phyloP scores from a whole-genome alignment of 2,329 filamentous ascomycete genomes.

The Huntiella savannae region DNA sequence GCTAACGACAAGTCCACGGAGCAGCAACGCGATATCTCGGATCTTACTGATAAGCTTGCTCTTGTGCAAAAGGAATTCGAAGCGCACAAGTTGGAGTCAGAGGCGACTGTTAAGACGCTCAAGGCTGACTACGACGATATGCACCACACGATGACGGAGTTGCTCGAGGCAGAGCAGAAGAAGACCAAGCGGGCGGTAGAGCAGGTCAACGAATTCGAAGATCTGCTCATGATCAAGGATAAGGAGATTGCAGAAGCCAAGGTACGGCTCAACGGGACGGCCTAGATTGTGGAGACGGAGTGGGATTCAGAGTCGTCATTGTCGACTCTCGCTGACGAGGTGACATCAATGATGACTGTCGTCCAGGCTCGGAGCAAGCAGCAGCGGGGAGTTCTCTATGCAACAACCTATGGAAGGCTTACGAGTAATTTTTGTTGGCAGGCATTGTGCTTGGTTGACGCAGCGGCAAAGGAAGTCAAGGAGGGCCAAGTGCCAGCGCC shows the following conservation, averaged over 20 bases:
- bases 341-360: too few relatives aligned
- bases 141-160: conserved; percentile 40
- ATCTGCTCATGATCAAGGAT: conserved; percentile 41
- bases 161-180: conserved; percentile 38
- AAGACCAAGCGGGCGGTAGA: conserved; percentile 27
- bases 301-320: too few relatives aligned
- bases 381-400: too few relatives aligned
- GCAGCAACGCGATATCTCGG: conserved; percentile 18
- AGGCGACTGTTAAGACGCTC: conserved; percentile 33
- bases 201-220: conserved; percentile 27
- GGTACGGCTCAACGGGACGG: conserved; percentile 21
- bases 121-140: conserved; percentile 43
- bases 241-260: conserved; percentile 43
- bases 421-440: conserved; percentile 12
- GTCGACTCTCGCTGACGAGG: too few relatives aligned
- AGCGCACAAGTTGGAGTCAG: conserved; percentile 30
- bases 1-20: conserved; percentile 27
- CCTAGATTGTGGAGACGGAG: conserved; percentile 5
- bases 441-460: conserved; percentile 1
- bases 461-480: too few relatives aligned
- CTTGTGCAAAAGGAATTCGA: conserved; percentile 34
- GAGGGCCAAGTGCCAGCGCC: too few relatives aligned
- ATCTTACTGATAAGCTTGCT: conserved; percentile 24
- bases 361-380: too few relatives aligned
- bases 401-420: conserved; percentile 11